Conservation (phyloP, 306 rosid species). For the Prunus armeniaca region DNA sequence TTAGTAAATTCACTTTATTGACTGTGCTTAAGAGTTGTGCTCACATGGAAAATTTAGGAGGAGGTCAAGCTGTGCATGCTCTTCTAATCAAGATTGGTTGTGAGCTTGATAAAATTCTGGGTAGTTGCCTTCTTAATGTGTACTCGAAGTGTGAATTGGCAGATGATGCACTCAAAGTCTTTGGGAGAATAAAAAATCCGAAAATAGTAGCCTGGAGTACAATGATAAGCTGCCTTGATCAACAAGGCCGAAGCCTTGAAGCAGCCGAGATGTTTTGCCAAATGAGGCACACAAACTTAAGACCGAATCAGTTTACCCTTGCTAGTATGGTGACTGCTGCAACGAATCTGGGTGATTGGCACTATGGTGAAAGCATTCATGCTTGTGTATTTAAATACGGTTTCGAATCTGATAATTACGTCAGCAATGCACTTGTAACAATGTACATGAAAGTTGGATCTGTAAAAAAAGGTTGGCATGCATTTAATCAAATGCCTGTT, state of each 20-base stretch:
- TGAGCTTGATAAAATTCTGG: conserved; percentile 26
- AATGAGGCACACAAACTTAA: conserved; percentile 16
- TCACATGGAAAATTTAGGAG: conserved; percentile 17
- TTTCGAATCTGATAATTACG: conserved; percentile 13
- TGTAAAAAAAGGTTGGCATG: conserved; percentile 11
- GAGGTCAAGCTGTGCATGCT: conserved; percentile 30
- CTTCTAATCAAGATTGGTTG: conserved; percentile 21
- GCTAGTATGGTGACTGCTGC: conserved; percentile 24
- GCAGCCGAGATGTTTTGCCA: conserved; percentile 19
- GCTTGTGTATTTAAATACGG: conserved; percentile 22
- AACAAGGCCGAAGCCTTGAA: conserved; percentile 32
- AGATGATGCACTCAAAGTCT: conserved; percentile 28
- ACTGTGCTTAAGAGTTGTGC: conserved; percentile 28
- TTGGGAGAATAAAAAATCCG: conserved; percentile 20
- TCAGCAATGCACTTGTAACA: conserved; percentile 20
- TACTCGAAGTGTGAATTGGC: conserved; percentile 33
- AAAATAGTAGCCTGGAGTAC: conserved; percentile 37
- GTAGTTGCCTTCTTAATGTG: conserved; percentile 30
- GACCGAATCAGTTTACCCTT: conserved; percentile 17
- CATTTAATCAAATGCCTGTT: conserved; percentile 14
- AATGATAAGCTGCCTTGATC: conserved; percentile 34
- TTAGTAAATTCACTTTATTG: conserved; percentile 19
- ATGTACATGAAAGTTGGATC: conserved; percentile 27
- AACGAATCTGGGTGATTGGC: conserved; percentile 8
- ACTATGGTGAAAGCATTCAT: conserved; percentile 26